Percentiles rank a stretch among this genome's conserved stretches.
Evolutionary conservation across 371 early-diverging fungal genomes (phyloP).

Genomic region (Mucor saturninus): DNA sequence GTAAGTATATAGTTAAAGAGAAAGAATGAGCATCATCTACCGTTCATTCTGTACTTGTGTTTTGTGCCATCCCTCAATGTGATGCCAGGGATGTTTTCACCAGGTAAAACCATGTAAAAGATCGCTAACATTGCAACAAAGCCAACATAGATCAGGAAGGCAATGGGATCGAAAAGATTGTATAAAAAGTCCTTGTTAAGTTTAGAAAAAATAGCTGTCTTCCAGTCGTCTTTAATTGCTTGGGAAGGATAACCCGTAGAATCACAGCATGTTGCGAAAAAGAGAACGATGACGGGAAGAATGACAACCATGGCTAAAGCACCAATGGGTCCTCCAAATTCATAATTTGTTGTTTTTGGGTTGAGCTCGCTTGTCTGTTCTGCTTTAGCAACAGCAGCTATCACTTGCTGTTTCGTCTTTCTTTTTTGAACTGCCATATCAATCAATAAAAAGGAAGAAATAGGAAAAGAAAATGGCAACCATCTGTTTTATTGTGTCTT

Average conservation of each 20-base stretch:
- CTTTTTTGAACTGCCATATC: slow-evolving; percentile 20
- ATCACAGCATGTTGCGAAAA: slow-evolving; percentile 49
- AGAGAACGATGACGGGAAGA: slow-evolving; percentile 65
- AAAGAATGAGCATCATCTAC: slow-evolving; percentile 24
- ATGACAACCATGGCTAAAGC: slow-evolving; percentile 64
- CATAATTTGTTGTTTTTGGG: slow-evolving; percentile 64
- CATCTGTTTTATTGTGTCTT: not conserved
- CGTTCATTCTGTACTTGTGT: slow-evolving; percentile 79
- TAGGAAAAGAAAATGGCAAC: not conserved
- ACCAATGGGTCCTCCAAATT: slow-evolving; percentile 89
- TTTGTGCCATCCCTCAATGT: slow-evolving; percentile 66
- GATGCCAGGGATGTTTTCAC: slow-evolving; percentile 69
- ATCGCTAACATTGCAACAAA: slow-evolving; percentile 77
- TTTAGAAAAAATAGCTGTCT: slow-evolving; percentile 20
- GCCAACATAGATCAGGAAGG: slow-evolving; percentile 63
- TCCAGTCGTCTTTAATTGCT: slow-evolving; percentile 30
- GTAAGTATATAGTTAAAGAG: not conserved
- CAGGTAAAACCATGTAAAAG: slow-evolving; percentile 72
- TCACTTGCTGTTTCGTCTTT: not conserved
- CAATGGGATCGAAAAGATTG: slow-evolving; percentile 49
- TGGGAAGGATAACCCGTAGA: slow-evolving; percentile 48
- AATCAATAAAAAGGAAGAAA: slow-evolving; percentile 2
- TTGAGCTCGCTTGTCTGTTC: slow-evolving; percentile 42
- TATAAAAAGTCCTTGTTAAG: slow-evolving; percentile 28
- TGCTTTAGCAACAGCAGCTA: not conserved